Conservation (phyloP, 1,139 yeast genomes). For the Hansenula sp. region DNA sequence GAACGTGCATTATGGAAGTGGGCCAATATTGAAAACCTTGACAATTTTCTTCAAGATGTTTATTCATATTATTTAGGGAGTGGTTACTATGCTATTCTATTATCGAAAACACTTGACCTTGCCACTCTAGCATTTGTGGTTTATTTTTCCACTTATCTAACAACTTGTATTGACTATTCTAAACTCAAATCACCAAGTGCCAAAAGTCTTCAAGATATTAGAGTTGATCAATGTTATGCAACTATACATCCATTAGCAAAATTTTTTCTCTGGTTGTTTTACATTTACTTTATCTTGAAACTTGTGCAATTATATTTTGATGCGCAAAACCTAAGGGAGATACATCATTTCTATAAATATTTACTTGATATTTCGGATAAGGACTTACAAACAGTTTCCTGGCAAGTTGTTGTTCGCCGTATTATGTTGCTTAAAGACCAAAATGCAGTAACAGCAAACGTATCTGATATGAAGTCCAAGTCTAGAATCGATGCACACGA, state of each 20-base stretch:
- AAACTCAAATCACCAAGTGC: constrained; percentile 28
- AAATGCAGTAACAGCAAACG: constrained; percentile 53
- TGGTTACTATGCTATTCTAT: constrained; percentile 74
- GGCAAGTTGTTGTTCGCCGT: constrained; percentile 85
- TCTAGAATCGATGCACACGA: constrained; percentile 85
- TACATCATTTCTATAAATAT: constrained; percentile 37
- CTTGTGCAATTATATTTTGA: constrained; percentile 55
- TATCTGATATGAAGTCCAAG: constrained; percentile 61
- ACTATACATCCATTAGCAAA: constrained; percentile 41
- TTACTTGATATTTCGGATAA: constrained; percentile 68
- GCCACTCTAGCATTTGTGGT: constrained; percentile 74
- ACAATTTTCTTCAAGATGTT: constrained; percentile 75
- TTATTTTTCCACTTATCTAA: constrained; percentile 69
- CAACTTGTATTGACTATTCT: constrained; percentile 78
- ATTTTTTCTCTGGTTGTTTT: constrained; percentile 58
- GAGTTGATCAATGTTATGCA: constrained; percentile 57
- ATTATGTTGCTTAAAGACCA: constrained; percentile 72
- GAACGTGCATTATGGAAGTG: constrained; percentile 91
- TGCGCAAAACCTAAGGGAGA: constrained; percentile 28
- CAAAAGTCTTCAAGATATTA: constrained; percentile 38
- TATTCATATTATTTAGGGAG: constrained; percentile 82
- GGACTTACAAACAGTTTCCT: constrained; percentile 88
- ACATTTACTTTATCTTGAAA: constrained; percentile 51
- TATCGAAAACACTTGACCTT: constrained; percentile 62
- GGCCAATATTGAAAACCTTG: constrained; percentile 93